Evolutionary conservation across 495 filamentous ascomycete species (phyloP).

Genomic region (Penicillium arizonense): DNA sequence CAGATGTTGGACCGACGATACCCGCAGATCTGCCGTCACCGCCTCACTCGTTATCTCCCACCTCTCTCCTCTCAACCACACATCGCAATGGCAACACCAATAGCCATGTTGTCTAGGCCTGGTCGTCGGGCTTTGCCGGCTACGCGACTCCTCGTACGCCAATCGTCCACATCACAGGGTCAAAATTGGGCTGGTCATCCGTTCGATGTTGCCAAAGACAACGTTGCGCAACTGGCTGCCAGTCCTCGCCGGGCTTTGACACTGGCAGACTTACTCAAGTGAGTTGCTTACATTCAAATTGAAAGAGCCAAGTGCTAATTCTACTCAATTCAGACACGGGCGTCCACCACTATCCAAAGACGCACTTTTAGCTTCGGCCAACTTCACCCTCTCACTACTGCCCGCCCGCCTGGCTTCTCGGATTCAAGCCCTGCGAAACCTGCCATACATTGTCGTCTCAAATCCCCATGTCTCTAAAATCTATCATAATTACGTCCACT

Average conservation of each 20-base stretch:
- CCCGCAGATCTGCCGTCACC: constrained; percentile 12
- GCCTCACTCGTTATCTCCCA: constrained; percentile 6
- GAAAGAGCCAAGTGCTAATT: not conserved
- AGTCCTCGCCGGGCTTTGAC: constrained; percentile 78
- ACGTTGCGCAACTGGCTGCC: constrained; percentile 74
- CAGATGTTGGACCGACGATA: constrained; percentile 1
- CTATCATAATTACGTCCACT: constrained; percentile 93
- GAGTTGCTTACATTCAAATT: constrained; percentile 12
- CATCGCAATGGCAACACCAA: constrained; percentile 9
- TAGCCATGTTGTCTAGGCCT: constrained; percentile 4
- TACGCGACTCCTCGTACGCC: constrained; percentile 1
- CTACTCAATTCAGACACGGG: constrained; percentile 62
- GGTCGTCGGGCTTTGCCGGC: not conserved
- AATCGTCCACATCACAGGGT: constrained; percentile 17
- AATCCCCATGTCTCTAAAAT: constrained; percentile 91
- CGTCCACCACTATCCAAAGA: constrained; percentile 80
- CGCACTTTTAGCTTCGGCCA: constrained; percentile 81
- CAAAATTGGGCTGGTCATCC: constrained; percentile 20
- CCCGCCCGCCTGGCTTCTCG: constrained; percentile 93
- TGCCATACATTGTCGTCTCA: constrained; percentile 95
- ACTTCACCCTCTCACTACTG: constrained; percentile 90
- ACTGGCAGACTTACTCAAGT: constrained; percentile 87
- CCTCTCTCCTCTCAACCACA: not conserved
- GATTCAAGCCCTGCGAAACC: constrained; percentile 85
- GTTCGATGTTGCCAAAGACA: constrained; percentile 57